These are phyloP conservation scores for Xylariales sp. DNA, from an alignment of 2,329 filamentous ascomycete genomes.

Conservation along the genomic window DNA sequence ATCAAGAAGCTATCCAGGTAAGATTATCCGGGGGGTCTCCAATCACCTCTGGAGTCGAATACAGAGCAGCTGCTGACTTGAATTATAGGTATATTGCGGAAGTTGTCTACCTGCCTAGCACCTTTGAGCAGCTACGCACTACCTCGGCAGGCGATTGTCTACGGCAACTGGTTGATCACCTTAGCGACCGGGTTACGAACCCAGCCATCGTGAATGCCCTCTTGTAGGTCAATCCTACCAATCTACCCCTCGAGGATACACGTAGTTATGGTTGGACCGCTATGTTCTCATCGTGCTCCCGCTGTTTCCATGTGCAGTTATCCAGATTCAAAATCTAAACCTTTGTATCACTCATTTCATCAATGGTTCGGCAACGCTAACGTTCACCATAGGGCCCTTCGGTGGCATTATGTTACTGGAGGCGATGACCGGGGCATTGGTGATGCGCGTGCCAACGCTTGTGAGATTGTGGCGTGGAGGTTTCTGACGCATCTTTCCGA, in stretches of 20 bases:
- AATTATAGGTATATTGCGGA: constrained; percentile 54
- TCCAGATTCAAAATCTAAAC: too few relatives aligned
- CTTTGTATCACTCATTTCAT: too few relatives aligned
- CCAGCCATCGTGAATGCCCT: constrained; percentile 68
- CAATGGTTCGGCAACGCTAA: too few relatives aligned
- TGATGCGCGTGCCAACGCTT: constrained; percentile 66
- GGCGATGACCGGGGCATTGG: constrained; percentile 62
- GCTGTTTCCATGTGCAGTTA: too few relatives aligned
- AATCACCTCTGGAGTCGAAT: too few relatives aligned
- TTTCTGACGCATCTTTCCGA: constrained; percentile 69
- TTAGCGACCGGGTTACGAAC: constrained; percentile 60
- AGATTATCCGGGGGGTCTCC: too few relatives aligned
- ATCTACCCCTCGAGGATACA: too few relatives aligned
- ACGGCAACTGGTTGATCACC: constrained; percentile 57
- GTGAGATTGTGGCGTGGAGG: constrained; percentile 78
- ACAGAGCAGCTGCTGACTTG: neutral
- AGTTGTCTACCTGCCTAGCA: constrained; percentile 59
- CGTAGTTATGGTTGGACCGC: too few relatives aligned
- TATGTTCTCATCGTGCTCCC: too few relatives aligned
- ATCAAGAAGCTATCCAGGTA: constrained; percentile 65
- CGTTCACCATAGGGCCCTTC: constrained; percentile 54
- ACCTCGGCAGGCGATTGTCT: constrained; percentile 58
- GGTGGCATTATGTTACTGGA: constrained; percentile 66
- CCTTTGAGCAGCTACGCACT: constrained; percentile 70
- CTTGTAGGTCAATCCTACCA: constrained; percentile 62